Evolutionary conservation across 2,329 filamentous ascomycete species (phyloP).

Genomic region (Aspergillus sp.): DNA sequence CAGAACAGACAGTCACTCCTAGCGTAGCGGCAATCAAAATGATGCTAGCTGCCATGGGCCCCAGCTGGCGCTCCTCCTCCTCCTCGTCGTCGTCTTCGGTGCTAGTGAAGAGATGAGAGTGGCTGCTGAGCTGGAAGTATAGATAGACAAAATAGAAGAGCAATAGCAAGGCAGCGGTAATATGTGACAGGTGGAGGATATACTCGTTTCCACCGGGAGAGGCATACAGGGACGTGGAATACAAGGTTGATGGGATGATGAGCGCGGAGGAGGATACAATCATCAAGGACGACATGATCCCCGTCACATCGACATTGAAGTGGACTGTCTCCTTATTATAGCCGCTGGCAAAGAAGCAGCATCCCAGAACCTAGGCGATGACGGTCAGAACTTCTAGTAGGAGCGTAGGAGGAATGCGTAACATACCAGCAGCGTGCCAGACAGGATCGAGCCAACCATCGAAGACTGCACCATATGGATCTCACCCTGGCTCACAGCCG

Average conservation of each 20-base stretch:
- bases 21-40: constrained; percentile 22
- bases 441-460: constrained; percentile 81
- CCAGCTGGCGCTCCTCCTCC: constrained; percentile 17
- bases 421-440: constrained; percentile 69
- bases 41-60: constrained; percentile 18
- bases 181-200: constrained; percentile 47
- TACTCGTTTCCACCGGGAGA: constrained; percentile 13
- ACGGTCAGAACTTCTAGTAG: not conserved
- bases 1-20: constrained; percentile 23
- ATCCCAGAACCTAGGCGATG: constrained; percentile 64
- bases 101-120: constrained; percentile 21
- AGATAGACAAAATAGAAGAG: constrained; percentile 57
- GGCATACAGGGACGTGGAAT: constrained; percentile 17
- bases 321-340: constrained; percentile 71
- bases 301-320: constrained; percentile 84
- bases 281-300: constrained; percentile 75
- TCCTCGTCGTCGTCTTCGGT: constrained; percentile 17
- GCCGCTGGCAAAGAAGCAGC: constrained; percentile 81
- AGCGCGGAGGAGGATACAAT: constrained; percentile 73
- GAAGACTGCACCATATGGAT: constrained; percentile 84
- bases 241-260: constrained; percentile 64
- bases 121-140: constrained; percentile 53
- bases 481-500: constrained; percentile 70
- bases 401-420: not conserved
- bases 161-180: constrained; percentile 57